Evolutionary conservation across 2,329 filamentous ascomycete species (phyloP).

Genomic region (Didymella pomorum): DNA sequence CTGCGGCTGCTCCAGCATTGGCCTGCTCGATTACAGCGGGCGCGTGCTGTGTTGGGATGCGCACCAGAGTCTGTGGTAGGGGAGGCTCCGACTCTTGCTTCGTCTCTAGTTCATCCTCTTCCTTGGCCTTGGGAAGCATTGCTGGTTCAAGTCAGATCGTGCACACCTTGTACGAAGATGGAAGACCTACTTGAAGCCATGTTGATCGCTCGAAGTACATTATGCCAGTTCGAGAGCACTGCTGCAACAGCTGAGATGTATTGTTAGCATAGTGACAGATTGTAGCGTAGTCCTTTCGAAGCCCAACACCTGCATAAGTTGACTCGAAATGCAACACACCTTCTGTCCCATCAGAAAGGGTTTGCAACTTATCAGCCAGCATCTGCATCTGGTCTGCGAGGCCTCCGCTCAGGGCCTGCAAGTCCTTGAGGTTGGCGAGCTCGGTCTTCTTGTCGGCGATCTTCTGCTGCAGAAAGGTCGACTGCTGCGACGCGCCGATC

Average conservation of each 20-base stretch:
- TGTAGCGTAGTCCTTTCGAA: neutral
- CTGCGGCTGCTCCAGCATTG: constrained; percentile 38
- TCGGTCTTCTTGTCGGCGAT: constrained; percentile 88
- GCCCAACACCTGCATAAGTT: constrained; percentile 5
- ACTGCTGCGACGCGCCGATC: constrained; percentile 62
- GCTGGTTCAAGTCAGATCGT: constrained; percentile 56
- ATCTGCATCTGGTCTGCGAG: constrained; percentile 84
- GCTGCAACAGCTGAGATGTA: constrained; percentile 73
- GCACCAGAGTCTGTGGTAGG: constrained; percentile 81
- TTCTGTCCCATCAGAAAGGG: constrained; percentile 82
- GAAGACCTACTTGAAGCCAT: constrained; percentile 78
- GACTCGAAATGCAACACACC: constrained; percentile 58
- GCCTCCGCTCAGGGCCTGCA: constrained; percentile 79
- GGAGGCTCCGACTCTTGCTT: constrained; percentile 55
- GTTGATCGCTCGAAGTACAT: constrained; percentile 81
- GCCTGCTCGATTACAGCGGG: constrained; percentile 47
- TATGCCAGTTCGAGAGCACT: constrained; percentile 89
- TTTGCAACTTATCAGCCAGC: constrained; percentile 78
- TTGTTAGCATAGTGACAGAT: constrained; percentile 7
- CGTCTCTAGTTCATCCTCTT: constrained; percentile 54
- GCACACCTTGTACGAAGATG: neutral
- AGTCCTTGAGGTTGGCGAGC: constrained; percentile 77
- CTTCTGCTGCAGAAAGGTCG: constrained; percentile 73
- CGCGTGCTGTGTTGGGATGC: constrained; percentile 80
- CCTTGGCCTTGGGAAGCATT: constrained; percentile 71